These are phyloP conservation scores for Stentor coeruleus DNA, from an alignment of 73 alveolate genomes.

Conservation along the genomic window DNA sequence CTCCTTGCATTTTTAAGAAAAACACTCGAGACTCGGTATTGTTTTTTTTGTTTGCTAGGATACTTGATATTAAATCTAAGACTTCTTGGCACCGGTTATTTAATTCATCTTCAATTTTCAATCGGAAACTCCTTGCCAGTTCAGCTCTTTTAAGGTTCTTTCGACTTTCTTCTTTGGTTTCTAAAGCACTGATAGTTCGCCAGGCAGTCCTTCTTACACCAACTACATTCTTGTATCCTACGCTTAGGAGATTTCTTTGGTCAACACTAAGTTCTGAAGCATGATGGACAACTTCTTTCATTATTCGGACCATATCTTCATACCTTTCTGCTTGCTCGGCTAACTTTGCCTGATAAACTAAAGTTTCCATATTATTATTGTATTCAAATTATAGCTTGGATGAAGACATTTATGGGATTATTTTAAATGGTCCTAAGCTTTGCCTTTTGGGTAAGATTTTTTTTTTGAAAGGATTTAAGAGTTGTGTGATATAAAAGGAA, in stretches of 20 bases:
- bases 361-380: constrained; percentile 48
- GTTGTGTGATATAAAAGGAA: too few relatives aligned
- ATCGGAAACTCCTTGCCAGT: neutral
- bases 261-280: constrained; percentile 60
- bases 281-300: constrained; percentile 55
- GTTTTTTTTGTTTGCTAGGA: constrained; percentile 62
- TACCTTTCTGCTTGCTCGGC: constrained; percentile 78
- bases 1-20: constrained; percentile 94
- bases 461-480: too few relatives aligned
- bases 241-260: constrained; percentile 68
- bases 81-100: constrained; percentile 73
- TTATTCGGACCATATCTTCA: constrained; percentile 66
- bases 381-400: too few relatives aligned
- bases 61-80: constrained; percentile 57
- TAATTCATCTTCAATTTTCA: constrained; percentile 79
- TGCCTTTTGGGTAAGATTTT: too few relatives aligned
- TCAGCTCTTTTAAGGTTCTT: constrained; percentile 26
- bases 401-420: too few relatives aligned
- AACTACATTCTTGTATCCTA: constrained; percentile 62
- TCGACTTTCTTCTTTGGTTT: constrained; percentile 49
- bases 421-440: too few relatives aligned
- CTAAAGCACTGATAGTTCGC: constrained; percentile 71
- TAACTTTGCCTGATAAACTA: constrained; percentile 61
- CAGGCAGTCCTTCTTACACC: constrained; percentile 59
- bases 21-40: constrained; percentile 83